Base-by-base conservation (phyloP, 345 rosid species). In the Turritis glabra region DNA sequence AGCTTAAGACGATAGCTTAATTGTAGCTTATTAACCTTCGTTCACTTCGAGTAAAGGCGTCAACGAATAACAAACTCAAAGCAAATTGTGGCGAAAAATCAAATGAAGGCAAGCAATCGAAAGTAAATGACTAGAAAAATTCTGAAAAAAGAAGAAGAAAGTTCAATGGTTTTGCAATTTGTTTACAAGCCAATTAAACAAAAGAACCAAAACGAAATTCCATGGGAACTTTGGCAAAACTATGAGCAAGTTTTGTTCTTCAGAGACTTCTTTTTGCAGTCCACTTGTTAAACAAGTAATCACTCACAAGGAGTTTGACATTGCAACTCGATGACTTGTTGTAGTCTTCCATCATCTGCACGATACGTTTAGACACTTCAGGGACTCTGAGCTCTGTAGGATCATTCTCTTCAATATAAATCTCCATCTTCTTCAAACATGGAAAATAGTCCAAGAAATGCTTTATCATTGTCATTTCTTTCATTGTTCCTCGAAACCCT, bases 401-500 rank as follows among this genome's bases (percentile, higher is more conserved):
- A 46, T 6, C 37, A 11, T 43, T 10, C 17, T 63, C 68, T 10
- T n/a, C 37, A 43, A n/a, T 6, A 63, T 9, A 65, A 2, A 53
- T 26, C 37, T 40, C 13, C 62, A 37, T 26, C 37, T 67, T 48
- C 50, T 67, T 25, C 23, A 67, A 52, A 52, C 61, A 15, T 4
- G 23, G 13, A 37, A 67, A n/a, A 6, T 11, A 12, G 0, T 11
- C 29, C 70, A 52, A 37, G 26, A 67, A 67, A 4, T 37, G 61
- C 37, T 38, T 25, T 18, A 67, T 35, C 71, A 67, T 67, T 18
- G 14, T 5, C 50, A 48, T 18, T 8, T 66, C 71, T 33, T 13
- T 3, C 1, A n/a, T n/a, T 14, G 15, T 10, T 52, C 61, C 72
- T 15, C 3, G 9, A 52, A 52, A 67, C 8, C 11, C 72, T n/a